Percentiles rank a stretch among this genome's conserved stretches.
Evolutionary conservation across 2,329 filamentous ascomycete genomes (phyloP).

Genomic region (Aspergillus brasiliensis): DNA sequence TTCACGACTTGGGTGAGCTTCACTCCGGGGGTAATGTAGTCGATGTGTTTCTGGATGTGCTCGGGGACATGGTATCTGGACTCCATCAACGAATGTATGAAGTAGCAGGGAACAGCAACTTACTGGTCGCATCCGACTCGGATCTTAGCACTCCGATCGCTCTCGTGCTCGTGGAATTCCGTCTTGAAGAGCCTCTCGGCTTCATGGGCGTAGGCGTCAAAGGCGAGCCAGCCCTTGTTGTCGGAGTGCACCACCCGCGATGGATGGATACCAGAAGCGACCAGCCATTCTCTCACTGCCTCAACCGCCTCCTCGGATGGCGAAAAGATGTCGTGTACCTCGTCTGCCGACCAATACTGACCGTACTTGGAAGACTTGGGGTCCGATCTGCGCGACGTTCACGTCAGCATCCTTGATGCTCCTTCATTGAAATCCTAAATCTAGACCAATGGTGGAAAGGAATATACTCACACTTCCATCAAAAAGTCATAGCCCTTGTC

Average conservation of each 20-base stretch:
- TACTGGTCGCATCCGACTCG: conserved; percentile 43
- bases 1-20: conserved; percentile 46
- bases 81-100: background rate
- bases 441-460: background rate
- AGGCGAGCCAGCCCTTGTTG: conserved; percentile 57
- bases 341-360: conserved; percentile 45
- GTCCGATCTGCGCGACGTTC: conserved; percentile 34
- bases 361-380: conserved; percentile 47
- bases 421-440: background rate
- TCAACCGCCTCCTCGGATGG: conserved; percentile 50
- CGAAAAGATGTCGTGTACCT: conserved; percentile 48
- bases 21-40: conserved; percentile 60
- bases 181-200: conserved; percentile 57
- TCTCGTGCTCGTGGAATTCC: conserved; percentile 55
- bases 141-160: conserved; percentile 33
- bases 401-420: background rate
- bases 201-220: conserved; percentile 58
- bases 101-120: conserved; percentile 5
- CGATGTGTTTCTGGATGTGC: conserved; percentile 51
- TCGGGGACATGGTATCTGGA: conserved; percentile 53
- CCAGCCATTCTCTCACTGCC: conserved; percentile 58
- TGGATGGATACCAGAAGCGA: conserved; percentile 52
- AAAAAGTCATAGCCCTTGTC: conserved; percentile 47
- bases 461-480: conserved; percentile 40
- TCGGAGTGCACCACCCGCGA: conserved; percentile 54